phyloP scores from a whole-genome alignment of 75 land plant genomes.

The Sequoiadendron giganteum region DNA sequence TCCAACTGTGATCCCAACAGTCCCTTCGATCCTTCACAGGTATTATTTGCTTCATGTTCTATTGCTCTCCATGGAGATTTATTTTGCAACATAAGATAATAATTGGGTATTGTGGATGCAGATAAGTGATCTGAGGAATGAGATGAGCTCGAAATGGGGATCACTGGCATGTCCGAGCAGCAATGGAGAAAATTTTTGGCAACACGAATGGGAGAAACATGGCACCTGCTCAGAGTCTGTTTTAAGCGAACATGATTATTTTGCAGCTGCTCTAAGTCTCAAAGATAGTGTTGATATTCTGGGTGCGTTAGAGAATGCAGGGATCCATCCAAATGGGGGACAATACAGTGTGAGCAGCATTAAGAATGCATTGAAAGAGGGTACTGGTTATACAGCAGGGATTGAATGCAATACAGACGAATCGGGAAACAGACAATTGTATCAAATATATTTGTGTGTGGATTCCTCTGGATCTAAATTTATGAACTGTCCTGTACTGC shows the following conservation, averaged over 20 bases:
- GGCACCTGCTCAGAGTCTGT: slow-evolving; percentile 72
- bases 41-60: slow-evolving; percentile 12
- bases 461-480: slow-evolving; percentile 58
- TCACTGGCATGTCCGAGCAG: slow-evolving; percentile 70
- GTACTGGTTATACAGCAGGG: slow-evolving; percentile 44
- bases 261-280: slow-evolving; percentile 46
- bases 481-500: slow-evolving; percentile 66
- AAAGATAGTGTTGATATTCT: slow-evolving; percentile 42
- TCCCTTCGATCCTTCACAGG: slow-evolving; percentile 53
- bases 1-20: slow-evolving; percentile 49
- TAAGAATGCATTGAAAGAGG: slow-evolving; percentile 33
- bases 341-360: slow-evolving; percentile 42
- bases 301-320: slow-evolving; percentile 34
- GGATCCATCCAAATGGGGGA: slow-evolving; percentile 36
- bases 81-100: too few relatives aligned
- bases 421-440: slow-evolving; percentile 56
- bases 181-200: slow-evolving; percentile 56
- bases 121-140: slow-evolving; percentile 40
- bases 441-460: slow-evolving; percentile 79
- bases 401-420: slow-evolving; percentile 74
- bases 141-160: slow-evolving; percentile 55
- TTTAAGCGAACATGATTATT: slow-evolving; percentile 59
- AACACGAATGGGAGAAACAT: slow-evolving; percentile 88
- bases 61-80: too few relatives aligned
- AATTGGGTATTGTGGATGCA: slow-evolving; percentile 6